phyloP scores from a whole-genome alignment of 169 alveolate species.

The Blepharisma undulans region DNA sequence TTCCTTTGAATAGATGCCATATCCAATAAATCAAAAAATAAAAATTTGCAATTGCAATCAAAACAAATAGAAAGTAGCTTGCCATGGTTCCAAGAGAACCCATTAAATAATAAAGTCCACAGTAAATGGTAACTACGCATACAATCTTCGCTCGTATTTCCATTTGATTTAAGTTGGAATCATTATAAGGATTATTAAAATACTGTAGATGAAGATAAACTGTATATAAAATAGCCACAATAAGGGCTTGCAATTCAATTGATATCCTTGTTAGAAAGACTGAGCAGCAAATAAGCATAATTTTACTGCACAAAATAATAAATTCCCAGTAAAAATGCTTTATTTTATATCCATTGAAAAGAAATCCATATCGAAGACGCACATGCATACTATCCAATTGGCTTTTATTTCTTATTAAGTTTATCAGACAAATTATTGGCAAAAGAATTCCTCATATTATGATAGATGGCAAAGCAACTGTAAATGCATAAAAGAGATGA shows the following conservation, averaged over 20 bases:
- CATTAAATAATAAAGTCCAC: constrained; percentile 47
- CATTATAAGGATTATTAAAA: constrained; percentile 41
- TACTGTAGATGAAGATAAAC: constrained; percentile 31
- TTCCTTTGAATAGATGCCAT: no score
- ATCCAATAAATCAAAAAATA: constrained; percentile 3
- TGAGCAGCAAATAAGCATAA: constrained; percentile 29
- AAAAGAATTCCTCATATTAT: constrained; percentile 58
- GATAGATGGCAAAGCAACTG: constrained; percentile 48
- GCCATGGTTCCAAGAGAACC: neutral
- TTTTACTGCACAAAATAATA: constrained; percentile 45
- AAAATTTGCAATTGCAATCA: neutral
- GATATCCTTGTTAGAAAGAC: constrained; percentile 36
- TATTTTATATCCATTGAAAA: constrained; percentile 49
- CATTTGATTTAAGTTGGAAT: constrained; percentile 27
- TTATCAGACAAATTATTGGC: constrained; percentile 43
- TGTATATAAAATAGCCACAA: constrained; percentile 26
- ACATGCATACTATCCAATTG: neutral
- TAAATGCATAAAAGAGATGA: constrained; percentile 47
- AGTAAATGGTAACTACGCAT: constrained; percentile 50
- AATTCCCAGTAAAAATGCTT: constrained; percentile 55
- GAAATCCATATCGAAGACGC: constrained; percentile 46
- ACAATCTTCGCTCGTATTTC: constrained; percentile 38
- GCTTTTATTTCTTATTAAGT: constrained; percentile 16
- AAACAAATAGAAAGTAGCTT: neutral
- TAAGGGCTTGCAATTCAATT: constrained; percentile 33